phyloP scores from a whole-genome alignment of 805 yeast species.

The Suhomyces emberorum region DNA sequence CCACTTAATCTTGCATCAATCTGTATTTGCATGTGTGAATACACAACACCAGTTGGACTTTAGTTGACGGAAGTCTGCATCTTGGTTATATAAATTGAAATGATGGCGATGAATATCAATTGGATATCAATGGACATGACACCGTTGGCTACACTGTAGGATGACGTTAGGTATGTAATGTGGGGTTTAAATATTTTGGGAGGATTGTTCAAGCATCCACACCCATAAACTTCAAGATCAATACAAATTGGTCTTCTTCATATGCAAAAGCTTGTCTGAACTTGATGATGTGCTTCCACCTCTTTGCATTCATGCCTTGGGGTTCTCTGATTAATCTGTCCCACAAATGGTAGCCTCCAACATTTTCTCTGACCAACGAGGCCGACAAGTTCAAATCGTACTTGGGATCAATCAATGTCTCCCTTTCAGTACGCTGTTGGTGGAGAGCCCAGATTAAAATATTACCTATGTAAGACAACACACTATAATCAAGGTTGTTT shows the following conservation, averaged over 20 bases:
- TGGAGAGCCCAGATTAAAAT: conserved; percentile 36
- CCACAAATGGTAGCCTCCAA: conserved; percentile 42
- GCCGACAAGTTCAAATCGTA: conserved; percentile 19
- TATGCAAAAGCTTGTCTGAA: conserved; percentile 34
- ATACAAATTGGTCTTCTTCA: conserved; percentile 39
- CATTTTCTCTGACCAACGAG: conserved; percentile 14
- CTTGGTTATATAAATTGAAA: no score
- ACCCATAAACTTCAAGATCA: conserved; percentile 34
- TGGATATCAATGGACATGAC: no score
- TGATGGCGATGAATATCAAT: no score
- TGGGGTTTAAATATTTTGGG: no score
- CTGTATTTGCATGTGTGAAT: no score
- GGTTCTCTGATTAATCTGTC: conserved; percentile 32
- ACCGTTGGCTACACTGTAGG: no score
- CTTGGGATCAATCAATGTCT: conserved; percentile 13
- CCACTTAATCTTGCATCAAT: no score
- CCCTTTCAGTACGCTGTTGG: conserved; percentile 17
- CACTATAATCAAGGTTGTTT: conserved; percentile 37
- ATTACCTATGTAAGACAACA: conserved; percentile 36
- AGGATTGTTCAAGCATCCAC: no score
- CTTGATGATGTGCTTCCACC: conserved; percentile 42
- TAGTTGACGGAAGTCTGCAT: no score
- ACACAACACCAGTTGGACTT: no score
- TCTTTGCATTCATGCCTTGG: conserved; percentile 32
- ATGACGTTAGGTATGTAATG: no score